These are phyloP conservation scores for Dothistroma pini DNA, from an alignment of 2,329 filamentous ascomycete species.

Conservation along the genomic window DNA sequence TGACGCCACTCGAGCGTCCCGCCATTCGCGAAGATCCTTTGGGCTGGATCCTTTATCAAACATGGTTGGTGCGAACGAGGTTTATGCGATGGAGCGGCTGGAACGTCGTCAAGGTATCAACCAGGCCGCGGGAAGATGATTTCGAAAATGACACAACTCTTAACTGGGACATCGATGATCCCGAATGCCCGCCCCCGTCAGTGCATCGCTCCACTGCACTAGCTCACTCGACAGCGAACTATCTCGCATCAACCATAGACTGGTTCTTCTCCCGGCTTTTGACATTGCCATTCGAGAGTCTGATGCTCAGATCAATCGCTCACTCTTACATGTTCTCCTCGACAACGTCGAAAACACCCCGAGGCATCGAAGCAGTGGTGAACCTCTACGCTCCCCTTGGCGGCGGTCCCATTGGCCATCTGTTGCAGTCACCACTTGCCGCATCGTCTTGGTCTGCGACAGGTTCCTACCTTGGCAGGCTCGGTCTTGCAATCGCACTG, in stretches of 20 bases:
- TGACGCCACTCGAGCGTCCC: conserved; percentile 2
- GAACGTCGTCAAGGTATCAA: conserved; percentile 13
- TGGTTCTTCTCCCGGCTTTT: conserved; percentile 21
- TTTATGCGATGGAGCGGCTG: conserved; percentile 26
- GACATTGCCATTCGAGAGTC: conserved; percentile 25
- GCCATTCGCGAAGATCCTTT: conserved; percentile 18
- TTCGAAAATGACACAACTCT: conserved; percentile 12
- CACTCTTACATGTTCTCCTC: conserved; percentile 17
- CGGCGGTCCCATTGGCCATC: conserved; percentile 8
- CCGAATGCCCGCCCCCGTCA: neutral
- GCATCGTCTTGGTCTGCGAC: neutral
- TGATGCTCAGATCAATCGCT: conserved; percentile 25
- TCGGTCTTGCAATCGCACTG: conserved; percentile 26
- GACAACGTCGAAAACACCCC: conserved; percentile 4
- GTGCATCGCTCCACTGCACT: conserved; percentile 25
- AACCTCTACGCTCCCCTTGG: conserved; percentile 13
- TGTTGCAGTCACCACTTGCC: conserved; percentile 1
- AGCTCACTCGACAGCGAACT: conserved; percentile 24
- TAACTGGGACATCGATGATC: neutral
- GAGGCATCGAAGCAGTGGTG: neutral
- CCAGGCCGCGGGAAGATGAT: conserved; percentile 1
- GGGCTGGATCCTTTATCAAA: conserved; percentile 25
- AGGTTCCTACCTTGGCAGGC: conserved; percentile 16
- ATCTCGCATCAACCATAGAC: conserved; percentile 23
- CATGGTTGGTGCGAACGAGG: conserved; percentile 15